phyloP scores from a whole-genome alignment of 2,329 filamentous ascomycete genomes.

The Drechslerella stenobrocha region DNA sequence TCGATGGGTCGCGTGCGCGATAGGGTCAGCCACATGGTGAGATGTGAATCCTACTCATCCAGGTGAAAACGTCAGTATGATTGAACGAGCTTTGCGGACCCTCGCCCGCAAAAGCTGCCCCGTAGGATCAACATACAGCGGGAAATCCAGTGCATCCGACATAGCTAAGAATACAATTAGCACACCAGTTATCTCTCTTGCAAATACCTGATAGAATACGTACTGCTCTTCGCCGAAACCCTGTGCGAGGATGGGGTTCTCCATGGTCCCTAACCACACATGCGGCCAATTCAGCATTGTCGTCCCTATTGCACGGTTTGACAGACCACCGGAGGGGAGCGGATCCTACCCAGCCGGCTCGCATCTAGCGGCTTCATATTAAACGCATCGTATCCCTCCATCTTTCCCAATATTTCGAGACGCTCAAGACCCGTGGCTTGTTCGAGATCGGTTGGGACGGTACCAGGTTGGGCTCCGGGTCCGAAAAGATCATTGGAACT shows the following conservation, averaged over 20 bases:
- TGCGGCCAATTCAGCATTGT: neutral
- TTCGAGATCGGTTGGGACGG: constrained; percentile 89
- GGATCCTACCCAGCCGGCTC: constrained; percentile 72
- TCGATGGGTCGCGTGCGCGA: constrained; percentile 86
- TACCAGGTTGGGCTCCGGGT: constrained; percentile 78
- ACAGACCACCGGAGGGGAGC: neutral
- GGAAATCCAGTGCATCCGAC: constrained; percentile 88
- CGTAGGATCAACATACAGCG: constrained; percentile 56
- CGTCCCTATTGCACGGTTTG: constrained; percentile 6
- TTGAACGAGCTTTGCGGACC: no score
- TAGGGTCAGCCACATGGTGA: constrained; percentile 86
- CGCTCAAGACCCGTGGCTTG: constrained; percentile 97
- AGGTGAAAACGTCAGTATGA: neutral
- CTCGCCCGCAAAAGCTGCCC: neutral
- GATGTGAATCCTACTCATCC: constrained; percentile 73
- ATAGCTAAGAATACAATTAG: constrained; percentile 46
- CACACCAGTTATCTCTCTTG: neutral
- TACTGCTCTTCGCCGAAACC: constrained; percentile 96
- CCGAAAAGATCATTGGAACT: constrained; percentile 77
- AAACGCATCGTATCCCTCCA: constrained; percentile 97
- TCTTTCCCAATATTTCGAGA: constrained; percentile 98
- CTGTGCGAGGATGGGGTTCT: constrained; percentile 86
- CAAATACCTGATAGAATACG: constrained; percentile 56
- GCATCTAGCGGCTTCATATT: constrained; percentile 96
- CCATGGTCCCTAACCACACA: constrained; percentile 69